Conservation (phyloP, 805 yeast genomes). For the Schizosaccharomyces lindneri region DNA sequence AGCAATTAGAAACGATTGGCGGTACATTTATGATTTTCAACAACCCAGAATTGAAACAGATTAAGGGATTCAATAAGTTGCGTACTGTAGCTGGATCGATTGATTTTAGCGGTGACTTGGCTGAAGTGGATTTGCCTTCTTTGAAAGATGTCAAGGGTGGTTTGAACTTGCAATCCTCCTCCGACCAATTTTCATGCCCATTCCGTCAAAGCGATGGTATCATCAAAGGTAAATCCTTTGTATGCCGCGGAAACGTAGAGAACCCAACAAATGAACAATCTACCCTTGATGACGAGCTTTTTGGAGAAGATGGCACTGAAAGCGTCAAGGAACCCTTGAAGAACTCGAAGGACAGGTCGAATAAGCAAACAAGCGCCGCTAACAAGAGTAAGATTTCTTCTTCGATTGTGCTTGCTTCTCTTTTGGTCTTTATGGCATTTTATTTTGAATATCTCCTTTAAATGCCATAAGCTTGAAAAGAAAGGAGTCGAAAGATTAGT, state of each 20-base stretch:
- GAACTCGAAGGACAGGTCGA: neutral
- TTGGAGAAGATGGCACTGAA: neutral
- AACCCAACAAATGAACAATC: neutral
- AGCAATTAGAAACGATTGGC: conserved; percentile 33
- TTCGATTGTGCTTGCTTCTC: too few relatives aligned
- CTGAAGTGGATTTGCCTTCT: conserved; percentile 48
- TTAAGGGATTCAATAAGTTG: conserved; percentile 54
- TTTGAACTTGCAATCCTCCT: conserved; percentile 46
- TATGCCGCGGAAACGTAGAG: conserved; percentile 18
- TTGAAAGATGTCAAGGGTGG: conserved; percentile 78
- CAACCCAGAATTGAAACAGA: conserved; percentile 43
- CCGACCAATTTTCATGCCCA: conserved; percentile 60
- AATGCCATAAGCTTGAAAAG: too few relatives aligned
- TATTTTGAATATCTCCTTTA: too few relatives aligned
- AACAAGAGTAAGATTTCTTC: neutral
- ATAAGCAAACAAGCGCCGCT: neutral
- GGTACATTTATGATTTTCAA: conserved; percentile 84
- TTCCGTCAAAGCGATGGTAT: conserved; percentile 56
- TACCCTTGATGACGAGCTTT: neutral
- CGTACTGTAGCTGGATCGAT: conserved; percentile 73
- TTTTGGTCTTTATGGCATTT: too few relatives aligned
- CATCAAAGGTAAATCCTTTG: conserved; percentile 74
- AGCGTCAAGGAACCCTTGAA: too few relatives aligned
- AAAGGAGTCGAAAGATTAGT: too few relatives aligned
- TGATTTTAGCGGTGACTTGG: conserved; percentile 52